A percentile compares a stretch with the other conserved stretches of the same genome.
These are phyloP conservation scores for Suillus discolor DNA, from an alignment of 768 basidiomycete species.

Conservation along the genomic window DNA sequence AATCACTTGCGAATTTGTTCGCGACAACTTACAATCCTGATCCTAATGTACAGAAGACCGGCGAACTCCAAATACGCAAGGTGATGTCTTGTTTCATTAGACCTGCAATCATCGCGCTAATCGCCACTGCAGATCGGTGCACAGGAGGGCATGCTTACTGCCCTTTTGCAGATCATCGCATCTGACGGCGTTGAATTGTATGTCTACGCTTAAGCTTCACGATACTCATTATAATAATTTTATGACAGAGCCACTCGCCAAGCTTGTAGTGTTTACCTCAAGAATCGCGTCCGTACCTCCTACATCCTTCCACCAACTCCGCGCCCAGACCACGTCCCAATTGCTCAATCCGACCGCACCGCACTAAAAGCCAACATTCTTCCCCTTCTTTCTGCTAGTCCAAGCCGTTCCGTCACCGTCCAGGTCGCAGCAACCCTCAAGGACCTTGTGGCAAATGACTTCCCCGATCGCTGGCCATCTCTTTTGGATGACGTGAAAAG, in stretches of 20 bases:
- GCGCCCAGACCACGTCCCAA: conserved; percentile 63
- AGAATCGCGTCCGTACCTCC: conserved; percentile 78
- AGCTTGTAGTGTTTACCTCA: conserved; percentile 85
- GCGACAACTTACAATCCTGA: conserved; percentile 80
- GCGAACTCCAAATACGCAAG: conserved; percentile 87
- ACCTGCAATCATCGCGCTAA: conserved; percentile 6
- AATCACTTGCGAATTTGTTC: conserved; percentile 76
- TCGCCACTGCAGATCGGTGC: conserved; percentile 59
- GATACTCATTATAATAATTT: neutral
- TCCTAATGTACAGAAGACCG: conserved; percentile 84
- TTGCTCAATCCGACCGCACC: conserved; percentile 68
- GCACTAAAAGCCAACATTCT: conserved; percentile 70
- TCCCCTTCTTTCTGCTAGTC: conserved; percentile 67
- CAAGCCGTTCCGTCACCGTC: conserved; percentile 66
- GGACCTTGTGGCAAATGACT: conserved; percentile 73
- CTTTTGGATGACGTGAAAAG: conserved; percentile 68
- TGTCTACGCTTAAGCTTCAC: conserved; percentile 32
- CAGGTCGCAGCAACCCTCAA: conserved; percentile 79
- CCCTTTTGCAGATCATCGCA: conserved; percentile 83
- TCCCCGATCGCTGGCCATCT: conserved; percentile 74
- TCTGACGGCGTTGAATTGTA: conserved; percentile 77
- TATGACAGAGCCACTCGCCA: conserved; percentile 72
- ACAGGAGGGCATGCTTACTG: conserved; percentile 83
- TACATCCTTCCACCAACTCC: conserved; percentile 49
- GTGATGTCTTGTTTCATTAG: conserved; percentile 36